These are phyloP conservation scores for Erodium texanum DNA, from an alignment of 441 rosid genomes.

Conservation along the genomic window DNA sequence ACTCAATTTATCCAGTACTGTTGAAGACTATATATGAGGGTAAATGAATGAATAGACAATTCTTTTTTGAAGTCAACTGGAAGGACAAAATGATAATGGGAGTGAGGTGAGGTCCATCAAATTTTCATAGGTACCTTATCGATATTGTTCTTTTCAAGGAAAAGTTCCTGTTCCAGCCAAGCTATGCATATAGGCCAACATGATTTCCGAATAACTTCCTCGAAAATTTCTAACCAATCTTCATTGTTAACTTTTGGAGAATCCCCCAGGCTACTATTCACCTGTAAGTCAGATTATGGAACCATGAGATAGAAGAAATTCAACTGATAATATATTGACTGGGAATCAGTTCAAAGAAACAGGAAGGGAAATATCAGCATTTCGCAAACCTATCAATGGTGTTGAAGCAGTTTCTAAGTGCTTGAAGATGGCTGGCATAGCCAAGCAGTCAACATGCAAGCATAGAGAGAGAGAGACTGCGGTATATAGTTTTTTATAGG, in stretches of 20 bases:
- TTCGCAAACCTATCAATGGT: too few species aligned
- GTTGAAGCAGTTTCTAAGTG: background rate
- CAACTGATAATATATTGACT: too few species aligned
- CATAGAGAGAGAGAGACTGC: background rate
- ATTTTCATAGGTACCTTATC: conserved; percentile 34
- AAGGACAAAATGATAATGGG: background rate
- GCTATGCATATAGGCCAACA: conserved; percentile 42
- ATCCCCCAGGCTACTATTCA: conserved; percentile 27
- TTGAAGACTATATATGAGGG: background rate
- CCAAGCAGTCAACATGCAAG: background rate
- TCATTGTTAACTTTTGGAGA: conserved; percentile 27
- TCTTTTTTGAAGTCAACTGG: background rate
- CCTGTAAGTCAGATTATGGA: conserved; percentile 38
- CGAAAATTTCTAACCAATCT: conserved; percentile 45
- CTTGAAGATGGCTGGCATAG: background rate
- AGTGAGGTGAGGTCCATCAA: conserved; percentile 1
- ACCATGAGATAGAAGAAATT: too few species aligned
- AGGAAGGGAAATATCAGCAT: too few species aligned
- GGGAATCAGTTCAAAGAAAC: too few species aligned
- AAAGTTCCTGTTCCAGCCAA: conserved; percentile 62
- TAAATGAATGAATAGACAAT: background rate
- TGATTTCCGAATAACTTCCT: conserved; percentile 41
- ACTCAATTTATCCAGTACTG: background rate
- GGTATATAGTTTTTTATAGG: too few species aligned
- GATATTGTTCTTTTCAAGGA: conserved; percentile 30